These are phyloP conservation scores for Vinca minor DNA, from an alignment of 257 asterid genomes.

Conservation along the genomic window DNA sequence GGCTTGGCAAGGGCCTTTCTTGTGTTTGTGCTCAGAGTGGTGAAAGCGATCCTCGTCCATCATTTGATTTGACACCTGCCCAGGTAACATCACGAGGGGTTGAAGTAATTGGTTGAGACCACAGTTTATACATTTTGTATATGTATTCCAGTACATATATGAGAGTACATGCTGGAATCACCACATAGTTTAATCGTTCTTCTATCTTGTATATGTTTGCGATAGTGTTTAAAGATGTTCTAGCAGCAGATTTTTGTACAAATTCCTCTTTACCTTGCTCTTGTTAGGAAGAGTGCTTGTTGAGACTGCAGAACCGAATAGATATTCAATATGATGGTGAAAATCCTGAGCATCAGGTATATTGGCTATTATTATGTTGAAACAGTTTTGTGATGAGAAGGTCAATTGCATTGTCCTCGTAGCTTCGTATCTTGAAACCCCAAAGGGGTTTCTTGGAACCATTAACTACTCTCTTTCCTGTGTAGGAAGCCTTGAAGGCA, in stretches of 20 bases:
- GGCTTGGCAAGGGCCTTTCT: constrained; percentile 96
- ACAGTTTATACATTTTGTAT: neutral
- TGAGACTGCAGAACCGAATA: constrained; percentile 72
- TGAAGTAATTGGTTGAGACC: neutral
- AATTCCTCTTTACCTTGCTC: constrained; percentile 8
- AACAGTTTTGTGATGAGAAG: constrained; percentile 2
- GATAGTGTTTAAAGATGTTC: neutral
- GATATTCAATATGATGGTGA: constrained; percentile 77
- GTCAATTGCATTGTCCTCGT: neutral
- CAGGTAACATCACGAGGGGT: constrained; percentile 44
- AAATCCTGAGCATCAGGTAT: constrained; percentile 82
- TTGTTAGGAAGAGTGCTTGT: constrained; percentile 83
- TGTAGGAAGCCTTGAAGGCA: constrained; percentile 72
- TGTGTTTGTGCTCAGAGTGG: constrained; percentile 96
- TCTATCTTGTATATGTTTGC: neutral
- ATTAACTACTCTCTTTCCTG: constrained; percentile 10
- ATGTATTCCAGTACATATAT: neutral
- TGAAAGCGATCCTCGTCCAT: constrained; percentile 85
- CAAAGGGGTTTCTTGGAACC: constrained; percentile 7
- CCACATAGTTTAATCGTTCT: neutral
- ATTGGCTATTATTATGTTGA: constrained; percentile 3
- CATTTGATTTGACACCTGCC: constrained; percentile 81
- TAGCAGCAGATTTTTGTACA: neutral
- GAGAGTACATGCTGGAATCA: neutral
- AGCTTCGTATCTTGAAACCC: constrained; percentile 6